A percentile compares a stretch with the other conserved stretches of the same genome.
Conservation (phyloP, 192 early-diverging fungal species). For the Gaertneriomyces semiglobifer region DNA sequence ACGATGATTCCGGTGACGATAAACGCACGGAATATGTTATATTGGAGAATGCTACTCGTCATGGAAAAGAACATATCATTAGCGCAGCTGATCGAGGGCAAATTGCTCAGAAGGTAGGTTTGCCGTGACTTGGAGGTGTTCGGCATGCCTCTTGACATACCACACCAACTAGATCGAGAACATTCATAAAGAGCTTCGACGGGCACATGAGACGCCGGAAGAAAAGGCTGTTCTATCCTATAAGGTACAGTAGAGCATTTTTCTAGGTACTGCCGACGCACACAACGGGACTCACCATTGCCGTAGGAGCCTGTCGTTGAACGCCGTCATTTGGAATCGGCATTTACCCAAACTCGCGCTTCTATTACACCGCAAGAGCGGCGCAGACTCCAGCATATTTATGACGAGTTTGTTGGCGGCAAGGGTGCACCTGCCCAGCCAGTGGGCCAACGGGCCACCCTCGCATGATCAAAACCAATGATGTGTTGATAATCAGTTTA, state of each 20-base stretch:
- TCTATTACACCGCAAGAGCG: conserved; percentile 62
- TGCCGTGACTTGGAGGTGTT: not conserved
- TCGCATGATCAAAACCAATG: conserved; percentile 5
- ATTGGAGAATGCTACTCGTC: conserved; percentile 1
- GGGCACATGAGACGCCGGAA: no score
- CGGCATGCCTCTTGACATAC: no score
- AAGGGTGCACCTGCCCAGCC: conserved; percentile 7
- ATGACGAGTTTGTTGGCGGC: conserved; percentile 34
- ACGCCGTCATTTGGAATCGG: conserved; percentile 51
- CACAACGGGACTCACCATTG: no score
- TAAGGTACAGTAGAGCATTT: no score
- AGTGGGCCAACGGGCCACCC: conserved; percentile 19
- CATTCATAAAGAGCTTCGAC: no score
- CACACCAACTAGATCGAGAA: no score
- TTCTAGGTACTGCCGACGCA: no score
- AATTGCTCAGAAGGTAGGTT: conserved; percentile 7
- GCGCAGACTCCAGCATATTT: conserved; percentile 52
- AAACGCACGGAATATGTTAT: conserved; percentile 17
- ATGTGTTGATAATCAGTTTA: not conserved
- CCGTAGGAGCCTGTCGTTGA: no score
- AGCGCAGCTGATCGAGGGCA: conserved; percentile 24
- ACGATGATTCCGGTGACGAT: not conserved
- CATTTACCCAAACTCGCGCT: conserved; percentile 55
- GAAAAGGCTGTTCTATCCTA: no score
- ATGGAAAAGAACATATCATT: conserved; percentile 9